phyloP scores from a whole-genome alignment of 75 land plant species.

The Selaginella tamariscina region DNA sequence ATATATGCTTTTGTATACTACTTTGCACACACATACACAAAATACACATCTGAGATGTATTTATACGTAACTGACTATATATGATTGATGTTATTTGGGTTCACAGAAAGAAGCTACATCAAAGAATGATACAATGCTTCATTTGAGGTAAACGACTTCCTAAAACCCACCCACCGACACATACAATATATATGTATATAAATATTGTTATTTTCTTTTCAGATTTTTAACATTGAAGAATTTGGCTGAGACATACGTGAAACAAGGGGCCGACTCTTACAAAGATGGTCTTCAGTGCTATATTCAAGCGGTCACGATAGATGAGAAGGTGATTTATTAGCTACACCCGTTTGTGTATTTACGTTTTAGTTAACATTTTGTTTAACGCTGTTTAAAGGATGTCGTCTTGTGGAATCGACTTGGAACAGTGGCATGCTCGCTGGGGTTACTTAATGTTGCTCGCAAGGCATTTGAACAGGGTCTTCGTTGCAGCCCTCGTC shows the following conservation, averaged over 20 bases:
- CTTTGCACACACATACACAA: neutral
- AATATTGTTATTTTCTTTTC: conserved; percentile 5
- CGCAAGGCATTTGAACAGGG: conserved; percentile 99
- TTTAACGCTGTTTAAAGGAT: too few species aligned
- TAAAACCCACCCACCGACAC: neutral
- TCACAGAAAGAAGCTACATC: neutral
- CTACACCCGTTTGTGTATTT: too few species aligned
- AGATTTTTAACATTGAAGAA: conserved; percentile 82
- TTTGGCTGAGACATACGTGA: conserved; percentile 67
- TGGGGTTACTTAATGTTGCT: conserved; percentile 65
- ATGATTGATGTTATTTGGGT: neutral
- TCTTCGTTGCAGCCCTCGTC: conserved; percentile 87
- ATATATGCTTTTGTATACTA: neutral
- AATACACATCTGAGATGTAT: neutral
- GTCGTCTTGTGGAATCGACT: conserved; percentile 90
- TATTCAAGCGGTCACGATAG: conserved; percentile 90
- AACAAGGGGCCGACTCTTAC: conserved; percentile 56
- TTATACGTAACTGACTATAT: too few species aligned
- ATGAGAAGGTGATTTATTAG: too few species aligned
- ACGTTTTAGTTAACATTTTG: too few species aligned
- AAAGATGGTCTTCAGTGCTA: conserved; percentile 72
- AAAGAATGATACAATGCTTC: conserved; percentile 44
- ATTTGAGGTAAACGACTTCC: conserved; percentile 1
- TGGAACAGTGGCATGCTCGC: conserved; percentile 78
- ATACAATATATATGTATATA: neutral